phyloP scores from a whole-genome alignment of 2,329 filamentous ascomycete genomes.

The Pseudocercospora macadamiae region DNA sequence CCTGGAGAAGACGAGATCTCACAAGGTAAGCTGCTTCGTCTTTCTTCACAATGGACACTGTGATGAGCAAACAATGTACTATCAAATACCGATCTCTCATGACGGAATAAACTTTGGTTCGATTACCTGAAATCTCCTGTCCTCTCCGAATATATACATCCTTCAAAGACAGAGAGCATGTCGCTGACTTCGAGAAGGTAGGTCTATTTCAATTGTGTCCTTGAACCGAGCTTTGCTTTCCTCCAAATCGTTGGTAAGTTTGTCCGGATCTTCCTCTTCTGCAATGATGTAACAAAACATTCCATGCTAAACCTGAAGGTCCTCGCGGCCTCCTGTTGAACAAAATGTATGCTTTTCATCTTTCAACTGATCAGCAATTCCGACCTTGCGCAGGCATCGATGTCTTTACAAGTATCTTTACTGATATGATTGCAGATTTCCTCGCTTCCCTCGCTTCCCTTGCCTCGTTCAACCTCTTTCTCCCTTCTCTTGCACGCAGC shows the following conservation, averaged over 20 bases:
- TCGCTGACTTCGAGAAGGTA: conserved; percentile 31
- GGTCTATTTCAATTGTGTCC: conserved; percentile 3
- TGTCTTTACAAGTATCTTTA: neutral
- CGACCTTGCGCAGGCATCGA: neutral
- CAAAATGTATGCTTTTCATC: conserved; percentile 77
- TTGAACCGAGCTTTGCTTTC: neutral
- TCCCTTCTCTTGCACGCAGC: too few relatives aligned
- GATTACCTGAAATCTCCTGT: conserved; percentile 48
- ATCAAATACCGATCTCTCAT: conserved; percentile 54
- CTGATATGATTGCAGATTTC: conserved; percentile 1
- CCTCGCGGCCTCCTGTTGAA: conserved; percentile 62
- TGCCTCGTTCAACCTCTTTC: neutral
- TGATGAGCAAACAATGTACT: conserved; percentile 53
- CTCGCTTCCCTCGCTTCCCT: neutral
- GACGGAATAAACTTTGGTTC: conserved; percentile 50
- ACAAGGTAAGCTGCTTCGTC: conserved; percentile 12
- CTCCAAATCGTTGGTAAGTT: conserved; percentile 34
- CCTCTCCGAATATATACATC: neutral
- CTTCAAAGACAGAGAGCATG: neutral
- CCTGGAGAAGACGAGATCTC: neutral
- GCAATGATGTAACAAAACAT: conserved; percentile 68
- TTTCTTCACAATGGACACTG: conserved; percentile 18
- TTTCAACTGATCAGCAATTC: conserved; percentile 67
- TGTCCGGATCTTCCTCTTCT: conserved; percentile 31
- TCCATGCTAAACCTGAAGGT: conserved; percentile 79